phyloP scores from a whole-genome alignment of 345 rosid genomes.

The Brassica rapa region DNA sequence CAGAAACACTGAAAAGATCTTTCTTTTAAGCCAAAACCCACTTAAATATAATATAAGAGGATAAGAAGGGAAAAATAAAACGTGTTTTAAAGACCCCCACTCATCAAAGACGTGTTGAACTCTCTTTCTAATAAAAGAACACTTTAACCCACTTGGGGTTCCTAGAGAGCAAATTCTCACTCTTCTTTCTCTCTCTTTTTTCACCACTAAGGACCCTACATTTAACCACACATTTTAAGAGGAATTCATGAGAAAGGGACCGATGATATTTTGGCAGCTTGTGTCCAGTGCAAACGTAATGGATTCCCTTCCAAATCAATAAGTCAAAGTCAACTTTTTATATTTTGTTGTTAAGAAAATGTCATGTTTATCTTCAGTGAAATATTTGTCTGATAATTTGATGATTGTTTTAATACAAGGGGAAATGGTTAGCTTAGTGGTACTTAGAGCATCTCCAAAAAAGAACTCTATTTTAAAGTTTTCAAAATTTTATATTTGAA shows the following conservation, averaged over 20 bases:
- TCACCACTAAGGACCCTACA: background rate
- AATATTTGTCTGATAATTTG: background rate
- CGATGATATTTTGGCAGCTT: constrained; percentile 4
- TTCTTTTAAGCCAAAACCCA: too few species aligned
- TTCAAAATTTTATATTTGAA: too few species aligned
- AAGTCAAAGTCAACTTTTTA: constrained; percentile 30
- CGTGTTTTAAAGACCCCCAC: too few species aligned
- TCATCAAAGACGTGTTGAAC: too few species aligned
- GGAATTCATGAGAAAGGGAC: background rate
- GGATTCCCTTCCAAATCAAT: constrained; percentile 26
- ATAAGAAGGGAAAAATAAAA: too few species aligned
- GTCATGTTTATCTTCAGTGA: background rate
- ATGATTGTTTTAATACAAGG: background rate
- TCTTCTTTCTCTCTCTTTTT: too few species aligned
- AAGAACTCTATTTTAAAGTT: too few species aligned
- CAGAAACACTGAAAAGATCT: too few species aligned
- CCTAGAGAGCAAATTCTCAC: too few species aligned
- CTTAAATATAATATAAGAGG: too few species aligned
- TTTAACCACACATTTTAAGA: background rate
- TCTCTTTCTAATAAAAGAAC: too few species aligned
- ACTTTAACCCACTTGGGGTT: too few species aligned
- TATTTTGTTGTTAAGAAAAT: background rate
- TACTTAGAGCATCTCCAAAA: background rate
- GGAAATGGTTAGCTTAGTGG: background rate
- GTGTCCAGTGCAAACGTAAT: constrained; percentile 6